Evolutionary conservation across 1,139 yeast species (phyloP).

Genomic region (Nakaseomyces nivariensis): DNA sequence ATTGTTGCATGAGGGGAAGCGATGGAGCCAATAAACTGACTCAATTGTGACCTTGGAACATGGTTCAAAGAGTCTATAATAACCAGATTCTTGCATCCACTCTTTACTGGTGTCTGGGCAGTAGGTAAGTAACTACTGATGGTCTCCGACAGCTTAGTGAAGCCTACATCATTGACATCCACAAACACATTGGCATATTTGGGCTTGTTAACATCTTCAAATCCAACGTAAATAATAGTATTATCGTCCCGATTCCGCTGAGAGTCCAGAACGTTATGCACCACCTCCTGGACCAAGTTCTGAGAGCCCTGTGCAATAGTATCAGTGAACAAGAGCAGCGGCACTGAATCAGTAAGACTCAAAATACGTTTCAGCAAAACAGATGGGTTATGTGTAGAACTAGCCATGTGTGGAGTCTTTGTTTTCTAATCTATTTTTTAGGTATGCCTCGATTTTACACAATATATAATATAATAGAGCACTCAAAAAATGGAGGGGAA

Average conservation of each 20-base stretch:
- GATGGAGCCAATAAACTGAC: conserved; percentile 44
- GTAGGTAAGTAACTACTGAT: conserved; percentile 25
- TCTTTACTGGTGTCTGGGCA: conserved; percentile 8
- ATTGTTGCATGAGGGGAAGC: conserved; percentile 47
- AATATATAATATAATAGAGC: no score
- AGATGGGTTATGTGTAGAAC: conserved; percentile 42
- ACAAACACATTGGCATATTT: conserved; percentile 40
- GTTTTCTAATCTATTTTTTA: background rate
- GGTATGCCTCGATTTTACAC: no score
- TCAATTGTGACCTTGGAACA: conserved; percentile 38
- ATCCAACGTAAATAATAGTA: conserved; percentile 45
- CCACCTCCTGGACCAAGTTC: conserved; percentile 47
- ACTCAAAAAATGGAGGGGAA: no score
- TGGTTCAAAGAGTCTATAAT: conserved; percentile 65
- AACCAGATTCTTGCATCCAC: conserved; percentile 13
- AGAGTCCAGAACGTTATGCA: conserved; percentile 30
- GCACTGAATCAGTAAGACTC: conserved; percentile 60
- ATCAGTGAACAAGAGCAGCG: conserved; percentile 61
- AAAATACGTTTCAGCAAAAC: conserved; percentile 55
- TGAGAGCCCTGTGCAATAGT: conserved; percentile 59
- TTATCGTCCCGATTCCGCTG: conserved; percentile 12
- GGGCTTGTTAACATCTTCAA: conserved; percentile 50
- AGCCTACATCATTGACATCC: conserved; percentile 34
- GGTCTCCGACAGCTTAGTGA: conserved; percentile 23
- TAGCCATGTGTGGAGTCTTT: conserved; percentile 22